Base-by-base conservation (phyloP, 257 asterid genomes). In the Mentha longifolia region DNA sequence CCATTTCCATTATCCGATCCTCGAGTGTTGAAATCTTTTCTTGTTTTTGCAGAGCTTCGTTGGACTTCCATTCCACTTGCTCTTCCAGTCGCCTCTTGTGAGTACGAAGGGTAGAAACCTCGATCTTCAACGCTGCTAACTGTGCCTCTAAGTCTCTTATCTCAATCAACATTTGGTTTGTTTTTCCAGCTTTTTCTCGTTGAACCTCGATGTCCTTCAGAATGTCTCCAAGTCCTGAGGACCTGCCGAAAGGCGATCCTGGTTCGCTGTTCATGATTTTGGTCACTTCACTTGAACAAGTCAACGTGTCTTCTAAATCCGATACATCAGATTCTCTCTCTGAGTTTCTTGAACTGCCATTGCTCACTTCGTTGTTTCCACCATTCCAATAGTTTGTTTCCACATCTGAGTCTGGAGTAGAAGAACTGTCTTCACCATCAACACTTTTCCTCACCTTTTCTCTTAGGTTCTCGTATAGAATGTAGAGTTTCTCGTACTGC, bases 401-500 rank as follows among this genome's bases (percentile, higher is more conserved):
- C 19, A 86, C 67, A 65, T 81, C 92, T 0, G 85, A 79, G 43
- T 72, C 76, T 0, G 83, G 77, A 45, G 71, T 9, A 7, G 86
- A 73, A 52, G 93, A 82, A 52, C 17, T 73, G 2, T 72, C 81
- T 30, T 67, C 86, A 15, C 52, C 76, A 19, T 4, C 67, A 1
- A 88, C 78, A 11, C 71, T 81, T 47, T 74, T 81, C 83, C 81
- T 87, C 58, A 88, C 90, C 72, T 85, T 85, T 3, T 78, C 85
- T 65, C 82, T 81, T 47, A 91, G 79, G 65, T 88, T 79, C 46
- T 80, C 88, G 15, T 93, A 91, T 19, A 86, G 73, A 17, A 79
- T 73, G 78, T 86, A 86, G 0, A 91, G 74, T 9, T 89, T 82
- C 13, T 87, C 85, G 65, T 91, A 93, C 41, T 89, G 92, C 74